Evolutionary conservation across 75 land plant genomes (phyloP).

Genomic region (Pinus taeda): DNA sequence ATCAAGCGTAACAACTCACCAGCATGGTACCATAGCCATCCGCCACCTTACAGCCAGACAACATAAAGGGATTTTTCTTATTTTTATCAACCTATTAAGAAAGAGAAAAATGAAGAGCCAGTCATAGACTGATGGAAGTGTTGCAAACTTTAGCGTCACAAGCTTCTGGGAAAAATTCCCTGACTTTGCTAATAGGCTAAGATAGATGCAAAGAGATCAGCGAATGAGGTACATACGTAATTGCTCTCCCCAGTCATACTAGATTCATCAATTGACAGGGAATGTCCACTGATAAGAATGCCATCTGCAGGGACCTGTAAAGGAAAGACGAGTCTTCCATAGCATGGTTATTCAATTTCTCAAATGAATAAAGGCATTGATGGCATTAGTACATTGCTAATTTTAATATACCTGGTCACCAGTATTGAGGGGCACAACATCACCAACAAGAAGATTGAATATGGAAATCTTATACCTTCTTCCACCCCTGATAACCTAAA

Average conservation of each 20-base stretch:
- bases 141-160: not conserved
- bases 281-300: conserved; percentile 57
- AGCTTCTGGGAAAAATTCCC: not conserved
- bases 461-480: conserved; percentile 65
- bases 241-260: conserved; percentile 90
- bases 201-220: not conserved
- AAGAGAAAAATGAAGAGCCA: conserved; percentile 11
- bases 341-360: not conserved
- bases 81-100: conserved; percentile 51
- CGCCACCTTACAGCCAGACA: conserved; percentile 88
- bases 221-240: conserved; percentile 33
- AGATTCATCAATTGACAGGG: conserved; percentile 76
- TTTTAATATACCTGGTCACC: conserved; percentile 65
- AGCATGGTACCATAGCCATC: conserved; percentile 82
- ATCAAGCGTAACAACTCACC: conserved; percentile 37
- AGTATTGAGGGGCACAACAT: conserved; percentile 75
- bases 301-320: conserved; percentile 88
- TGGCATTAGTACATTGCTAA: not conserved
- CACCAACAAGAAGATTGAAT: conserved; percentile 84
- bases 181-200: not conserved
- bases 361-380: not conserved
- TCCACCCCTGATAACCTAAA: conserved; percentile 72
- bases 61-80: conserved; percentile 60
- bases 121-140: not conserved
- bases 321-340: not conserved